Percentiles rank a stretch among this genome's conserved stretches.
phyloP scores from a whole-genome alignment of 345 rosid genomes.

The Boechera divaricarpa region DNA sequence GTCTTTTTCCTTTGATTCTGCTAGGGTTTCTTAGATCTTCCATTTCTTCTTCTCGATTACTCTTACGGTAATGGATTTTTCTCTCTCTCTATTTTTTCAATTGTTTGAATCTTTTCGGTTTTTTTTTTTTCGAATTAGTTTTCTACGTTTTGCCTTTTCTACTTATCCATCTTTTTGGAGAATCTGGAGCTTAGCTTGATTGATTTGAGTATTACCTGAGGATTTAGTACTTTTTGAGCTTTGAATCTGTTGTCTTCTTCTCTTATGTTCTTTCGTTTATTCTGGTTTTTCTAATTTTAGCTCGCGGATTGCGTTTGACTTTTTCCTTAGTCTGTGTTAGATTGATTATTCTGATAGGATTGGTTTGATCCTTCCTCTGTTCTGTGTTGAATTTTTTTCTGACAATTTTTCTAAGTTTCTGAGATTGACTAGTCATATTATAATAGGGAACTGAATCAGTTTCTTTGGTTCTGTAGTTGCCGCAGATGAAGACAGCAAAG shows the following conservation, averaged over 20 bases:
- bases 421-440: not conserved
- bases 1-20: conserved; percentile 34
- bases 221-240: not conserved
- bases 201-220: conserved; percentile 8
- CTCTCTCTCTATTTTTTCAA: not conserved
- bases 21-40: conserved; percentile 44
- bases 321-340: too few species aligned
- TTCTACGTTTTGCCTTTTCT: not conserved
- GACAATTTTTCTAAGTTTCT: not conserved
- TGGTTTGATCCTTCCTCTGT: not conserved
- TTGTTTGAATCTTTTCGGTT: not conserved
- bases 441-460: not conserved
- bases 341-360: not conserved
- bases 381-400: not conserved
- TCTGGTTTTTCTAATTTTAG: too few species aligned
- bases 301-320: too few species aligned
- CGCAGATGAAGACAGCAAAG: conserved; percentile 58
- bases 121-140: not conserved
- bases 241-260: conserved; percentile 4
- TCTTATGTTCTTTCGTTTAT: not conserved
- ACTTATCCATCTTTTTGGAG: not conserved
- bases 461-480: conserved; percentile 20
- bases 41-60: conserved; percentile 3
- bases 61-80: conserved; percentile 38
- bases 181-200: conserved; percentile 22